These are phyloP conservation scores for Candida cerambycidarum DNA, from an alignment of 805 yeast species.

Conservation along the genomic window DNA sequence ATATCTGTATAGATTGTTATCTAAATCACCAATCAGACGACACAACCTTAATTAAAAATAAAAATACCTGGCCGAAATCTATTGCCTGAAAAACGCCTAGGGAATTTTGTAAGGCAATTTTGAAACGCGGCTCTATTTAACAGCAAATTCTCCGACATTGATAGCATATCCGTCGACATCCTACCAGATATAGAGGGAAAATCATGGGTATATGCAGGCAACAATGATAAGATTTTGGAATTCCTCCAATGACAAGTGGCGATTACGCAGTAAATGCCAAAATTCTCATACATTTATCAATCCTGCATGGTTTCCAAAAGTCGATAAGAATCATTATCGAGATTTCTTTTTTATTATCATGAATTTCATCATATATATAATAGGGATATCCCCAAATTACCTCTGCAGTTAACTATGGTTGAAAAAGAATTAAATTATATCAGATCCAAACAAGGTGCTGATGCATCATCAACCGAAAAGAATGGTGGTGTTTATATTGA, in stretches of 20 bases:
- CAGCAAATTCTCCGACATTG: too few species aligned
- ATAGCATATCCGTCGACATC: neutral
- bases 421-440: slow-evolving; percentile 43
- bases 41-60: too few species aligned
- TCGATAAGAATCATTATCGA: neutral
- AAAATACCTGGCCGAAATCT: too few species aligned
- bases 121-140: neutral
- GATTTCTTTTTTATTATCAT: slow-evolving; percentile 3
- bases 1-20: too few species aligned
- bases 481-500: slow-evolving; percentile 38
- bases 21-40: too few species aligned
- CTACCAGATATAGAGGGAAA: neutral
- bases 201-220: neutral
- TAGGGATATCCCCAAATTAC: neutral
- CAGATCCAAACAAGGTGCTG: slow-evolving; percentile 35
- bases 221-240: neutral
- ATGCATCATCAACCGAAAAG: slow-evolving; percentile 33
- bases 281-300: neutral
- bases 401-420: slow-evolving; percentile 21
- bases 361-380: neutral
- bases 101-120: slow-evolving; percentile 2
- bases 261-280: neutral
- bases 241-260: neutral
- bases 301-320: neutral
- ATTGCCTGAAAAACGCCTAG: too few species aligned